Evolutionary conservation across 2,329 filamentous ascomycete species (phyloP), one percentile per base, ranked within the genome.

Genomic region (Pseudogymnoascus pannorum): DNA sequence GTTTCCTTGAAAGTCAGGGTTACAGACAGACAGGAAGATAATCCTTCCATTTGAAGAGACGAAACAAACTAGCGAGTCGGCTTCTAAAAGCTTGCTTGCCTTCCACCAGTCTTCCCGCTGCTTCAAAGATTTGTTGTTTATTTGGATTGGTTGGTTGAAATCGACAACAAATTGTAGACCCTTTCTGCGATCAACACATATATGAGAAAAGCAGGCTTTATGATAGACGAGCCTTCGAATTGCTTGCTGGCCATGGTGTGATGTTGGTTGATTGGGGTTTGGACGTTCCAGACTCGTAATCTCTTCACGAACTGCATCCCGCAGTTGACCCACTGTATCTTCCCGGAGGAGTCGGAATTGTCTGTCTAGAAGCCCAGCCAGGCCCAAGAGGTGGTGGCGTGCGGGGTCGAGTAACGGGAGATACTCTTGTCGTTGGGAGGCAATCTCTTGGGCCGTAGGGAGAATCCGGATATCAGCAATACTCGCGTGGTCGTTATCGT

Each of bases 321-420:
- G 74, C 4, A 85, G 71, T 62, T 82, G 77, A 0, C 80, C 80
- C 2, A 84, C 72, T 0, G 78, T 81, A 64, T 85, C 81, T 68
- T 84, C 79, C 2, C 82, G 75, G 1, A 84, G 68, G 1, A 85
- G 75, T 14, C 82, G 76, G 57, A 85, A 85, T 60, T 84, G 77
- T 60, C 77, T 73, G 67, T 85, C 82, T 0, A 85, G 68, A 1
- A 81, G 74, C 22, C 51, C 79, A 4, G 68, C 70, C 9, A 79
- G 74, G 1, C 79, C 78, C 3, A 69, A 65, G 14, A 75, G 68
- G 64, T 81, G 76, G 61, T 74, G 75, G 7, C 71, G 70, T 0
- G 70, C 67, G 2, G 75, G 66, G 66, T 80, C 74, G 2, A 68
- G 75, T 22, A 62, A 64, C 61, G 76, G 77, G 5, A 82, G 68